Evolutionary conservation across 345 rosid genomes (phyloP).

Genomic region (Cardamine chenopodiifolia): DNA sequence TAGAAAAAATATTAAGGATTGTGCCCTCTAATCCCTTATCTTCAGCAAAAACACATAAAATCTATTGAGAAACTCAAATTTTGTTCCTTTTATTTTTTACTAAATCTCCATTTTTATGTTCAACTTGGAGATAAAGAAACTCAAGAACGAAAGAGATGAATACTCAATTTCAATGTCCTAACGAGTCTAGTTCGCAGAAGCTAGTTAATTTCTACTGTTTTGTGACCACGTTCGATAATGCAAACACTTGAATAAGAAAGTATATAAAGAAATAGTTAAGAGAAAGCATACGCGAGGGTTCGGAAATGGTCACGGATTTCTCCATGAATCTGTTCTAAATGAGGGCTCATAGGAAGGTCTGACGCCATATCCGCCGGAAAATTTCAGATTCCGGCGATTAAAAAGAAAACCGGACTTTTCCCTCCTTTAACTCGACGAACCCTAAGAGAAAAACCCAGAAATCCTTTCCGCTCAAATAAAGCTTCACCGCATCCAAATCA

Average conservation of each 20-base stretch:
- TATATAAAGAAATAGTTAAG: background rate
- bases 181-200: background rate
- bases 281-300: slow-evolving; percentile 67
- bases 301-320: slow-evolving; percentile 86
- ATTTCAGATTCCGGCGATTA: slow-evolving; percentile 38
- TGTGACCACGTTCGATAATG: background rate
- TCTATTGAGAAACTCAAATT: background rate
- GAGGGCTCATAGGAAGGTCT: slow-evolving; percentile 71
- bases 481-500: slow-evolving; percentile 13
- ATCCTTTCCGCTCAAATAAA: background rate
- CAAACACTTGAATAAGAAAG: background rate
- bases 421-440: background rate
- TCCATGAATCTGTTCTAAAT: slow-evolving; percentile 94
- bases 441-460: slow-evolving; percentile 18
- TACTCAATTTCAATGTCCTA: background rate
- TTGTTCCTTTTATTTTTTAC: background rate
- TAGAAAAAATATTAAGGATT: background rate
- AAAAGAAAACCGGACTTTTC: background rate
- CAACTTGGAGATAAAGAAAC: background rate
- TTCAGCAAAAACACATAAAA: background rate
- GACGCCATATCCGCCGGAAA: slow-evolving; percentile 55
- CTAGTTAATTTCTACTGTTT: background rate
- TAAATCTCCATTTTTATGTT: background rate
- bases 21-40: background rate
- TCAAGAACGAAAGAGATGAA: background rate